These are phyloP conservation scores for Cordyceps javanica DNA, from an alignment of 2,329 filamentous ascomycete species.

Conservation along the genomic window DNA sequence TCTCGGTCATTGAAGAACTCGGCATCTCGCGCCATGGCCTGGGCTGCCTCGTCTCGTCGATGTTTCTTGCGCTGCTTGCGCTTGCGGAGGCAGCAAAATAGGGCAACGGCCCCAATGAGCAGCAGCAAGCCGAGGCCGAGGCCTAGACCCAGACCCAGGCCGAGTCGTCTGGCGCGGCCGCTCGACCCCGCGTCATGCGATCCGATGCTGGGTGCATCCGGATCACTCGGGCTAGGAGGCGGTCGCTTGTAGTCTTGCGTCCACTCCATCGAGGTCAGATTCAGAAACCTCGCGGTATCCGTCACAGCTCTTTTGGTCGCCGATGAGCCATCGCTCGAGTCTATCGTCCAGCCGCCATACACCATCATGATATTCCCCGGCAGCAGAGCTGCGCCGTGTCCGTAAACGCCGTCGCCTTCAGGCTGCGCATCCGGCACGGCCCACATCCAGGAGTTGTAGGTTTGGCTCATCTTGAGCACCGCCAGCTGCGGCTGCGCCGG, in stretches of 20 bases:
- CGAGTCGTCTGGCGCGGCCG: slow-evolving; percentile 31
- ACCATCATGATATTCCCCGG: slow-evolving; percentile 65
- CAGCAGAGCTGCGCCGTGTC: slow-evolving; percentile 56
- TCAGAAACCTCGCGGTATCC: slow-evolving; percentile 40
- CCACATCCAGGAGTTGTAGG: slow-evolving; percentile 73
- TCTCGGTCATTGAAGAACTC: slow-evolving; percentile 38
- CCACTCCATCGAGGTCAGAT: slow-evolving; percentile 53
- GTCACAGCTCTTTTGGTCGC: slow-evolving; percentile 20
- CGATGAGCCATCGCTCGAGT: slow-evolving; percentile 25
- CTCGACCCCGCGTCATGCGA: slow-evolving; percentile 10
- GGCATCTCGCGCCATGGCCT: slow-evolving; percentile 44
- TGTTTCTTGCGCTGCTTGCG: slow-evolving; percentile 28
- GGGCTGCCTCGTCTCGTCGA: slow-evolving; percentile 38
- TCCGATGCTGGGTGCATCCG: slow-evolving; percentile 21
- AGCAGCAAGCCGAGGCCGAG: slow-evolving; percentile 50
- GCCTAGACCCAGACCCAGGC: slow-evolving; percentile 59
- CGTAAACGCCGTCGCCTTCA: slow-evolving; percentile 45
- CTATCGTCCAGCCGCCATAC: slow-evolving; percentile 53
- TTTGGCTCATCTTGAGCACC: slow-evolving; percentile 66
- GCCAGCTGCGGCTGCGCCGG: slow-evolving; percentile 78
- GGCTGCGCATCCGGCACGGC: slow-evolving; percentile 50
- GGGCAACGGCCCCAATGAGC: slow-evolving; percentile 39
- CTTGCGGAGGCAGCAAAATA: slow-evolving; percentile 45
- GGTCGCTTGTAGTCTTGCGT: slow-evolving; percentile 44
- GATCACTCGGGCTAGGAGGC: slow-evolving; percentile 3